Conservation (phyloP, 23 red algal species). For the Gracilaria domingensis region DNA sequence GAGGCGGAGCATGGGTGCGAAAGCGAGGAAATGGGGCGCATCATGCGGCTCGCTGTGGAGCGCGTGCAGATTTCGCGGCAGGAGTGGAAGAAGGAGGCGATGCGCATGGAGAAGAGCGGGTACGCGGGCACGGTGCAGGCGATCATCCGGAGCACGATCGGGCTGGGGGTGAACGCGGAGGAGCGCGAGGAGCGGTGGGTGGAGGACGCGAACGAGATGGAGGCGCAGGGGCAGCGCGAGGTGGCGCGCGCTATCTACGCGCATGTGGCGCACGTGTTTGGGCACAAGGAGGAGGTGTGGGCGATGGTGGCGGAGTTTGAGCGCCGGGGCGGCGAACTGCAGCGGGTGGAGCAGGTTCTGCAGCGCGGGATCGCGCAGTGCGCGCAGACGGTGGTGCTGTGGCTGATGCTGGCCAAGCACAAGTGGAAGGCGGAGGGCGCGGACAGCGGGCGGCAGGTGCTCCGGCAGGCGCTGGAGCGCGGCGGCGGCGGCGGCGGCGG, state of each 20-base stretch:
- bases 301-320: constrained; percentile 77
- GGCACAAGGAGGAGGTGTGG: constrained; percentile 66
- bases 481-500: constrained; percentile 39
- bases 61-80: constrained; percentile 49
- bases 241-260: constrained; percentile 69
- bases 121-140: constrained; percentile 47
- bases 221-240: constrained; percentile 34
- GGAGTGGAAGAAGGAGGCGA: constrained; percentile 70
- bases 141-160: constrained; percentile 38
- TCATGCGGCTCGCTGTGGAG: constrained; percentile 55
- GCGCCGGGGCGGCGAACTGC: constrained; percentile 40
- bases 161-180: constrained; percentile 45
- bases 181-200: constrained; percentile 47
- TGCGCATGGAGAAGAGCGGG: constrained; percentile 38
- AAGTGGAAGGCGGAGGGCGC: constrained; percentile 61
- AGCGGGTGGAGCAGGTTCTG: constrained; percentile 52
- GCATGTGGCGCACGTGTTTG: constrained; percentile 44
- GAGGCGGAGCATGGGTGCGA: constrained; percentile 57
- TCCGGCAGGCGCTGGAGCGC: constrained; percentile 62
- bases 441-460: constrained; percentile 53
- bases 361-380: constrained; percentile 54
- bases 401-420: constrained; percentile 85
- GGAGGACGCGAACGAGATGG: constrained; percentile 79
- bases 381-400: constrained; percentile 48
- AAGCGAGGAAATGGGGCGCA: constrained; percentile 21